phyloP scores from a whole-genome alignment of 768 basidiomycete genomes.

The Russula earlei region DNA sequence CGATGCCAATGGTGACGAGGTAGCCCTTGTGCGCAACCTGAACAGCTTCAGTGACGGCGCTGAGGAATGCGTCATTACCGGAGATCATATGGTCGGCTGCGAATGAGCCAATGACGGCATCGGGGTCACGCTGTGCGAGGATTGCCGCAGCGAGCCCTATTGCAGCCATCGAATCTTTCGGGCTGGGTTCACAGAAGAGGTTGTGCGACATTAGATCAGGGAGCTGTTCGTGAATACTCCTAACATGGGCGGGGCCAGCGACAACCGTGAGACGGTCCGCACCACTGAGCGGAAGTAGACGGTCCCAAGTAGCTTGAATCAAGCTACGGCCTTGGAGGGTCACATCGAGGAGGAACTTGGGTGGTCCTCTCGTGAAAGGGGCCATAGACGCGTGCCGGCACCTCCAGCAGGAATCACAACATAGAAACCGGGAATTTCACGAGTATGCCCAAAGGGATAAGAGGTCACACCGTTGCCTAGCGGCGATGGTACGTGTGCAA shows the following conservation, averaged over 20 bases:
- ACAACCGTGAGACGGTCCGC: conserved; percentile 70
- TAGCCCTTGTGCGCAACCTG: too few relatives aligned
- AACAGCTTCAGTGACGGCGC: too few relatives aligned
- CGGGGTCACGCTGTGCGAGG: too few relatives aligned
- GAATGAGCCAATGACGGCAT: too few relatives aligned
- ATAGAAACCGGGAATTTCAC: conserved; percentile 79
- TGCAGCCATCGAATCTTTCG: conserved; percentile 86
- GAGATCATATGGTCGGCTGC: too few relatives aligned
- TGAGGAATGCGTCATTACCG: too few relatives aligned
- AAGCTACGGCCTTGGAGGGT: too few relatives aligned
- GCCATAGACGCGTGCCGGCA: too few relatives aligned
- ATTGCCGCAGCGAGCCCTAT: too few relatives aligned
- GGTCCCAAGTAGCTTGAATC: conserved; percentile 88
- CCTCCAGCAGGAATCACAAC: conserved; percentile 90
- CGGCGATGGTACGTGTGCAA: conserved; percentile 57
- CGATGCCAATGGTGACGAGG: conserved; percentile 84
- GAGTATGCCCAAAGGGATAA: conserved; percentile 37
- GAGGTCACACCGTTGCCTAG: conserved; percentile 55
- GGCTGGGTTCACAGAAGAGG: conserved; percentile 78
- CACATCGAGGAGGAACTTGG: too few relatives aligned
- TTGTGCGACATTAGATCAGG: conserved; percentile 64
- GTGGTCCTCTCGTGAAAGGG: too few relatives aligned
- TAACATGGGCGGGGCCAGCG: conserved; percentile 69
- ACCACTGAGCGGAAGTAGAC: conserved; percentile 68
- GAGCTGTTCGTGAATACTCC: conserved; percentile 66